Evolutionary conservation across 192 early-diverging fungal genomes (phyloP), one percentile per base, ranked within the genome.

Genomic region (Backusella psychrophila): DNA sequence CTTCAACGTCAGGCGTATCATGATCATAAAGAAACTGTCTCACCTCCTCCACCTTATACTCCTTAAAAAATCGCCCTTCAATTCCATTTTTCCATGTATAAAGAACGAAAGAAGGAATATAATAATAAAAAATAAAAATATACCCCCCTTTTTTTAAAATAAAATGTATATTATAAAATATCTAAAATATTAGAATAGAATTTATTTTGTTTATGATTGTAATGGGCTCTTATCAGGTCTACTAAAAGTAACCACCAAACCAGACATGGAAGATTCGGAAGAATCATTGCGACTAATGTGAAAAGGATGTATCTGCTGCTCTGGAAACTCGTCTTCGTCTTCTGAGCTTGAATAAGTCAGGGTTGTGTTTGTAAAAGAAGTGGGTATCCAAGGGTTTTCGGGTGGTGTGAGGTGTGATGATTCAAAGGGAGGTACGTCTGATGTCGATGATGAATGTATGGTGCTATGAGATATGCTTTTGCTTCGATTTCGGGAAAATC

Each of bases 11-110:
- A 74, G 36, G n/a, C 14, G 17, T 39, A 63, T 56, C 21, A 33
- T n/a, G 33, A 52, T 31, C 52, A 73, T 21, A 73, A 31, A 26
- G 31, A 35, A 11, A 35, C 39, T 9, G 15, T 15, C 12, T 11
- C 12, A 4, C 36, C 53, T 29, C 72, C 72, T 26, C 72, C 72
- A 4, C 72, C 72, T 31, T 74, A 74, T 38, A 23, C 53, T 36
- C 72, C 72, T 38, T 74, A 63, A 65, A 23, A 23, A n/a, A 33
- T 33, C 46, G 0, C 15, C 36, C n/a, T 8, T 38, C n/a, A 36
- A 53, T 26, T 12, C 53, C 23, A 21, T 39, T 39, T 29, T n/a
- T 73, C 4, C 38, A 11, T 29, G 29, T 31, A 21, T 52, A 44
- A 71, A n/a, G 36, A n/a, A n/a, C n/a, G n/a, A 15, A 70, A 17